Evolutionary conservation across 2,329 filamentous ascomycete species (phyloP), one percentile per base, ranked within the genome.

Genomic region (Aspergillus sp.): DNA sequence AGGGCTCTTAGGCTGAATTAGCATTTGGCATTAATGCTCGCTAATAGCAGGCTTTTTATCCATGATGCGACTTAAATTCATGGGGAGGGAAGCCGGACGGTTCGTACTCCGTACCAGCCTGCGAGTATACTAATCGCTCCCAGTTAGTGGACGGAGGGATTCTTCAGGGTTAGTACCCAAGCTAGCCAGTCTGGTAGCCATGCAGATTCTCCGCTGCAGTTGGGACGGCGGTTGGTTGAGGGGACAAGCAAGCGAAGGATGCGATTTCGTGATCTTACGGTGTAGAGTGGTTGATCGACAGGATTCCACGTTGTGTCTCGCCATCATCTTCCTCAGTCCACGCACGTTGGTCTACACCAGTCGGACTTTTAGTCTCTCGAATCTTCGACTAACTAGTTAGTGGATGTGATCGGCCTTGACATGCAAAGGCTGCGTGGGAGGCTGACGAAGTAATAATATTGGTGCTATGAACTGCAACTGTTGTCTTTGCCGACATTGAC

Each of bases 211-310:
- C 31, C 45, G 39, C 40, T 25, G 52, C 19, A 6, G 9, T 48
- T 31, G 6, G 17, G 27, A 17, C 21, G 12, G n/a, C 14, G 27
- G 19, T 33, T 37, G 41, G 51, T 23, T 17, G 21, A n/a, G 35
- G 35, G 7, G 35, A 17, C 27, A 23, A 33, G 41, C 19, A 48
- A 48, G 31, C 14, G 51, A 45, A 53, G 51, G 51, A 46, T 53
- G 31, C 41, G 31, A 46, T 55, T 39, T 45, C 45, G 52, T 48
- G 52, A 55, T 55, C 27, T 37, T 55, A 47, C 52, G 52, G 52
- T 55, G 52, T 31, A 31, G 27, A 9, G 27, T 55, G 41, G 21
- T 51, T 39, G 37, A 41, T 47, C 44, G 44, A n/a, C 48, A 21
- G 25, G 23, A 33, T 35, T n/a, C 45, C 27, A 48, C 27, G 45